Base-by-base conservation (phyloP, 2,329 filamentous ascomycete genomes). In the Aspergillus caelatus region DNA sequence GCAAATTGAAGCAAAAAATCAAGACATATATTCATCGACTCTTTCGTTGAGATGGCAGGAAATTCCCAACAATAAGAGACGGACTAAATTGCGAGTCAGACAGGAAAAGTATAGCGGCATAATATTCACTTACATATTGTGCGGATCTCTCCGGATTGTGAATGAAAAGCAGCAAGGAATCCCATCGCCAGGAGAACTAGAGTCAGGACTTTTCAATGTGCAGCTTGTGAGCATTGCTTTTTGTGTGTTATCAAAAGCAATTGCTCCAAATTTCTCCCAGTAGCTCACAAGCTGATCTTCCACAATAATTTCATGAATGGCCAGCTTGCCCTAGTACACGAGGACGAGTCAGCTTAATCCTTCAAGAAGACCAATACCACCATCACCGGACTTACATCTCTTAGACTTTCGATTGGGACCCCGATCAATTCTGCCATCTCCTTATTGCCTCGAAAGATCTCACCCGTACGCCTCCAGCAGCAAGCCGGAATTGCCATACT, bases 401-500 rank as follows among this genome's bases (percentile, higher is more conserved):
- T 87, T 67, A 99, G 80, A 65, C 89, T 89, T 72, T 97, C 94
- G 70, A 97, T 94, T 0, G 93, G 93, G 34, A 97, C 93, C 71
- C 94, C 89, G 67, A 99, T 94, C 62, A 99, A 83, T 79, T 98
- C 93, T 8, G 95, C 95, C 94, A 99, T 99, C 79, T 99, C 95
- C 75, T 96, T 96, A 77, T 99, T 99, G 0, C 94, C 95, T 68
- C 95, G 86, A 76, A 97, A 98, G 55, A 99, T 98, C 81, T 99
- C 95, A 11, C 95, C 95, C 0, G 95, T 99, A 73, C 95, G 86
- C 72, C 95, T 86, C 95, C 95, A 99, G 77, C 94, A 96, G 79
- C 95, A 99, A 16, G 95, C 95, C 0, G 95, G 95, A 66, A 99
- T 94, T 2, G 95, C 95, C 95, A 99, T 99, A 77, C 93, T 96